These are phyloP conservation scores for Peniophora sp. DNA, from an alignment of 1,284 basidiomycete species.

Conservation along the genomic window DNA sequence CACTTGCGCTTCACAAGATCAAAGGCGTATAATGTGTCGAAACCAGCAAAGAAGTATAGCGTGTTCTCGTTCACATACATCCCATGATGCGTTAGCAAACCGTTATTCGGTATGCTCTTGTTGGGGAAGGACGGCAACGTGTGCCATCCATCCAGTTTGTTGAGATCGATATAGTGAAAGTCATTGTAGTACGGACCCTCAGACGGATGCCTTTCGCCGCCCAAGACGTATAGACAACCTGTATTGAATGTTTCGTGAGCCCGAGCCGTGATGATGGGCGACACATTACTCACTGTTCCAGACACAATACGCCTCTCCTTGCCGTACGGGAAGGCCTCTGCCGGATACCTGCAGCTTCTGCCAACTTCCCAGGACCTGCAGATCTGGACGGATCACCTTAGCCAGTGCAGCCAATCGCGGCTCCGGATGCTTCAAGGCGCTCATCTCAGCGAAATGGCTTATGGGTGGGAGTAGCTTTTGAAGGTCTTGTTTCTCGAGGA, in stretches of 20 bases:
- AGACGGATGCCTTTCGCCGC: slow-evolving; percentile 16
- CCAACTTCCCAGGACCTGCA: slow-evolving; percentile 20
- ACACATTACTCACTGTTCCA: slow-evolving; percentile 11
- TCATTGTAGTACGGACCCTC: slow-evolving; percentile 19
- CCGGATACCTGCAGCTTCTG: slow-evolving; percentile 14
- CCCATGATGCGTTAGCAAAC: slow-evolving; percentile 12
- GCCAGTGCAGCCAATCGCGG: slow-evolving; percentile 9
- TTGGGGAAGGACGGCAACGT: slow-evolving; percentile 13
- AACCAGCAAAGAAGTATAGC: slow-evolving; percentile 21
- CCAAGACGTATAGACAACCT: slow-evolving; percentile 19
- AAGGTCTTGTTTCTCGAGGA: background rate
- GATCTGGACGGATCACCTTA: slow-evolving; percentile 6
- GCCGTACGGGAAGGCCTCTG: slow-evolving; percentile 11
- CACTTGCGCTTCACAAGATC: slow-evolving; percentile 19
- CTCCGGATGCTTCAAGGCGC: slow-evolving; percentile 13
- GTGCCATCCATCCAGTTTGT: slow-evolving; percentile 15
- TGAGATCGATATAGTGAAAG: slow-evolving; percentile 20
- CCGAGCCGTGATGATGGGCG: background rate
- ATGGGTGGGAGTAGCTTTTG: background rate
- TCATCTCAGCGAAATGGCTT: too few relatives aligned
- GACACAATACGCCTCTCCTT: slow-evolving; percentile 16
- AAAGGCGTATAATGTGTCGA: slow-evolving; percentile 15
- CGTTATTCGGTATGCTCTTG: slow-evolving; percentile 10
- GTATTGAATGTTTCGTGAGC: background rate
- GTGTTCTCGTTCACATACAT: slow-evolving; percentile 13